Conservation (phyloP, 2,329 filamentous ascomycete genomes). For the Trichoderma polysporum region DNA sequence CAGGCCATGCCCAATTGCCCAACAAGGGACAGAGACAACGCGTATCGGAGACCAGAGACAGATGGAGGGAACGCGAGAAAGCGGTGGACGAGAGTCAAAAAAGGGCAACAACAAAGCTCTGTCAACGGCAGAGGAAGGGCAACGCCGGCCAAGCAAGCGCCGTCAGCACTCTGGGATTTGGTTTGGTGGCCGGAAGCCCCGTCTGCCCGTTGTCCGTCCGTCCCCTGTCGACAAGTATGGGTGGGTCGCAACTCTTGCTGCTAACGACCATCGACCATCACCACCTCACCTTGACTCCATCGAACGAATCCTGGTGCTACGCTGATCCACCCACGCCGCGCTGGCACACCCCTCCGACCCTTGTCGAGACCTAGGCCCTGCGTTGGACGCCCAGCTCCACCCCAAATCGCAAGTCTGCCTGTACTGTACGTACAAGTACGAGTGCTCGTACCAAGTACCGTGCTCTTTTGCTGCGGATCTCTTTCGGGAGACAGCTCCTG, state of each 20-base stretch:
- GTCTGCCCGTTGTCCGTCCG: constrained; percentile 22
- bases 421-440: constrained; percentile 22
- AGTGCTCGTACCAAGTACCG: neutral
- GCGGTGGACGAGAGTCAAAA: constrained; percentile 17
- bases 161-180: constrained; percentile 22
- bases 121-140: constrained; percentile 13
- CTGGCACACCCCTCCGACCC: constrained; percentile 27
- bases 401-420: constrained; percentile 27
- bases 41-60: neutral
- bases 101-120: neutral
- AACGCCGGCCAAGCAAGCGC: constrained; percentile 19
- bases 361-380: constrained; percentile 17
- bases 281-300: constrained; percentile 18
- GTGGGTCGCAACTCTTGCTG: constrained; percentile 4
- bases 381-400: constrained; percentile 23
- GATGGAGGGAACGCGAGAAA: constrained; percentile 8
- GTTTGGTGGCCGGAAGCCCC: constrained; percentile 23
- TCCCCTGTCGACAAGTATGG: constrained; percentile 20
- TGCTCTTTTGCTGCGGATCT: constrained; percentile 8
- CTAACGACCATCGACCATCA: constrained; percentile 19
- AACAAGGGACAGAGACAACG: neutral
- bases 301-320: constrained; percentile 36
- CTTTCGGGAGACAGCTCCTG: constrained; percentile 21
- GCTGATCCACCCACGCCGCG: constrained; percentile 34
- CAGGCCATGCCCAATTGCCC: constrained; percentile 9